Conservation (phyloP, 768 basidiomycete species). For the Pisolithus sp. region DNA sequence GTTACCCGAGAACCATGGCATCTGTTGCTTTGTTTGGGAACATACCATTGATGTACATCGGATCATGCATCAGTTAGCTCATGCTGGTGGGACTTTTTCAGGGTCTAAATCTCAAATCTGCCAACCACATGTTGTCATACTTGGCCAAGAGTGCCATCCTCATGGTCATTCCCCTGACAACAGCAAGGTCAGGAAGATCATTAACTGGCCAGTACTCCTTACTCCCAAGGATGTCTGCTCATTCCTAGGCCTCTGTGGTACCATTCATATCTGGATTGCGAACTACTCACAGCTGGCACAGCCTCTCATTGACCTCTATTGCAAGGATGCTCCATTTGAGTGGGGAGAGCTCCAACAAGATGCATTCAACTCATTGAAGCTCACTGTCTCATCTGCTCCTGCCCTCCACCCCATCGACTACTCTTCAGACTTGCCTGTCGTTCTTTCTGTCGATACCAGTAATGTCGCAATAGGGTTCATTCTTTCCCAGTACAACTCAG, state of each 20-base stretch:
- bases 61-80: background rate
- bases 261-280: conserved; percentile 24
- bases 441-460: conserved; percentile 21
- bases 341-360: conserved; percentile 5
- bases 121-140: no score
- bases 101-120: no score
- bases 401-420: background rate
- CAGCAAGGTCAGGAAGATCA: conserved; percentile 20
- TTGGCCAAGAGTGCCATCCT: conserved; percentile 35
- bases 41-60: no score
- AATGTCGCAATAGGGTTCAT: conserved; percentile 30
- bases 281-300: conserved; percentile 15
- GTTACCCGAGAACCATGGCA: conserved; percentile 7
- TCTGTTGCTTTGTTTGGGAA: no score
- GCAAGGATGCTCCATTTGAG: conserved; percentile 22
- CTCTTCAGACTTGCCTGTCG: background rate
- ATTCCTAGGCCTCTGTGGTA: conserved; percentile 26
- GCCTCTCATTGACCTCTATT: conserved; percentile 20
- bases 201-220: conserved; percentile 22
- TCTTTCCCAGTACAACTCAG: conserved; percentile 4
- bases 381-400: conserved; percentile 5
- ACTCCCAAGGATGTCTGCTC: conserved; percentile 11
- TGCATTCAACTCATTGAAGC: conserved; percentile 19
- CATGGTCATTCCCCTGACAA: conserved; percentile 27
- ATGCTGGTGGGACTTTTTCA: conserved; percentile 32